Evolutionary conservation across 768 basidiomycete genomes (phyloP).

Genomic region (Clitopilus passeckerianus): DNA sequence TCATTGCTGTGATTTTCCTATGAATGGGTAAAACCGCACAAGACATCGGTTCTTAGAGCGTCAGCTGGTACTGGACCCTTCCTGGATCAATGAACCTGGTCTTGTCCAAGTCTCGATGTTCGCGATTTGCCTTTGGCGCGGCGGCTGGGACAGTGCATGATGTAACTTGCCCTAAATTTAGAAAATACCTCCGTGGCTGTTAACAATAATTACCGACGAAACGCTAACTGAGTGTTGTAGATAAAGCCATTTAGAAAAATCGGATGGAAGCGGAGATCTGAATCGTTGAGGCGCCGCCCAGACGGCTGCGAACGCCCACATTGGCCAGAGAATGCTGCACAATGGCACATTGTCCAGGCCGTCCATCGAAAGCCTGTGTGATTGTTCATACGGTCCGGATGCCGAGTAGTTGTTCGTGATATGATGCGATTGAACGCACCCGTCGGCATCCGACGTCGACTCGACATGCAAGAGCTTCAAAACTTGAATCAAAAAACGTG

Average conservation of each 20-base stretch:
- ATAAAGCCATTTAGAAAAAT: not conserved
- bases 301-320: not conserved
- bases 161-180: not conserved
- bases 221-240: not conserved
- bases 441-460: not conserved
- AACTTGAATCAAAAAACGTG: not conserved
- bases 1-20: not conserved
- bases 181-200: not conserved
- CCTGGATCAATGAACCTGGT: too few species aligned
- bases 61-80: not conserved
- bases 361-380: not conserved
- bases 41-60: not conserved
- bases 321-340: not conserved
- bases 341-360: not conserved
- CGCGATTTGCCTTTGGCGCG: not conserved
- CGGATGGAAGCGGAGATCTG: not conserved
- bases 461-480: not conserved
- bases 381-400: not conserved
- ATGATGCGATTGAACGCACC: not conserved
- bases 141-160: not conserved
- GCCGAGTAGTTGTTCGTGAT: not conserved
- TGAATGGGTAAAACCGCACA: not conserved
- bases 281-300: not conserved
- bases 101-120: too few species aligned
- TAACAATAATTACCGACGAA: not conserved